Conservation (phyloP, 129 eudicot genomes). For the Escallonia rubra region DNA sequence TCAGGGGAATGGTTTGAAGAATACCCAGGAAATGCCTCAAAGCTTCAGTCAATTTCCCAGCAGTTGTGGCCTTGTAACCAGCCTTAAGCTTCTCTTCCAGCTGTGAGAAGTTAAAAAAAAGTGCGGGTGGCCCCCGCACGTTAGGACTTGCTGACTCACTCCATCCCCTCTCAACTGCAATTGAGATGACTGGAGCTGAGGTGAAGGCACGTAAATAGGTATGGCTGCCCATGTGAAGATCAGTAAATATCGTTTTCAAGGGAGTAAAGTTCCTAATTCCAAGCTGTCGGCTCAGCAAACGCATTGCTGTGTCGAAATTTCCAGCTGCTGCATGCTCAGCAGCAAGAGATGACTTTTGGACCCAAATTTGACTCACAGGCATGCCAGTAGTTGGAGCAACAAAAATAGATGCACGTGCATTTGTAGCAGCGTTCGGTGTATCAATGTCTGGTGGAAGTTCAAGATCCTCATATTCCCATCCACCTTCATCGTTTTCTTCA, state of each 20-base stretch:
- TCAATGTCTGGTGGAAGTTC: slow-evolving; percentile 42
- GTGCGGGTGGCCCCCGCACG: slow-evolving; percentile 41
- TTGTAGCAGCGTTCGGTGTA: slow-evolving; percentile 31
- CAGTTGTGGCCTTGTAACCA: slow-evolving; percentile 35
- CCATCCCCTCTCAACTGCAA: slow-evolving; percentile 38
- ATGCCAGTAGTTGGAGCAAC: slow-evolving; percentile 47
- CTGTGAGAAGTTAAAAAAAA: slow-evolving; percentile 35
- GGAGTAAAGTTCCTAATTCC: slow-evolving; percentile 44
- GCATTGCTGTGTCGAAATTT: slow-evolving; percentile 61
- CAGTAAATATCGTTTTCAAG: slow-evolving; percentile 35
- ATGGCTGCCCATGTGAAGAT: slow-evolving; percentile 42
- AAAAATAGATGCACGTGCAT: slow-evolving; percentile 30
- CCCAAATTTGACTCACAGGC: slow-evolving; percentile 58
- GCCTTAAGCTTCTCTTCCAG: slow-evolving; percentile 41
- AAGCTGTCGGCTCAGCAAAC: slow-evolving; percentile 46
- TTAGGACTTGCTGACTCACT: slow-evolving; percentile 35
- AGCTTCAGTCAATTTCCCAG: slow-evolving; percentile 40
- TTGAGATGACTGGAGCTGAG: slow-evolving; percentile 32
- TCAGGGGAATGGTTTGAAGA: slow-evolving; percentile 44
- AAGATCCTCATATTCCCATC: slow-evolving; percentile 49
- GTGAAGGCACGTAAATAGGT: slow-evolving; percentile 30
- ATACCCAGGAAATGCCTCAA: slow-evolving; percentile 33
- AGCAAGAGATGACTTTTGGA: slow-evolving; percentile 50
- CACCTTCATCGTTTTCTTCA: slow-evolving; percentile 39
- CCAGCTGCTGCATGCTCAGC: slow-evolving; percentile 63